Base-by-base conservation (phyloP, 768 basidiomycete species). In the Sarcodon aspratus region DNA sequence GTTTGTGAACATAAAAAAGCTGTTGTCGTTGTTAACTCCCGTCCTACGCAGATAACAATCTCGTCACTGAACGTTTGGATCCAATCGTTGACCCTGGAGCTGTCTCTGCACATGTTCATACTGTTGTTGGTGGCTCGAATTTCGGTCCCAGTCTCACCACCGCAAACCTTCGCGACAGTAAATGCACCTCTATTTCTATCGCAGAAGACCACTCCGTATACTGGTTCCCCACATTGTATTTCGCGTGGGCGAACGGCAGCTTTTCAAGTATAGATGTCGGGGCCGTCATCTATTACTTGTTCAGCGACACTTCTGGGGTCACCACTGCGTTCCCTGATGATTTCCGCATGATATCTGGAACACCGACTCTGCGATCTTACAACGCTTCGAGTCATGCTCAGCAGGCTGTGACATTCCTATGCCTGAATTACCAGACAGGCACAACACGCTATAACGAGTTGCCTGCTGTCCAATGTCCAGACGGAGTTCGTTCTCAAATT, bases 111-210 rank as follows among this genome's bases (percentile, higher is more conserved):
- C 76, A 78, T 63, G 65, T 61, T 37, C 76, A 78, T 57, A 66
- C 49, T 76, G 75, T 75, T 46, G 56, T 74, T 47, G 76, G 76
- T 32, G 75, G 76, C 4, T 75, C 73, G 62, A 75, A 75, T 54
- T 75, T 78, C 59, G 63, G 72, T 37, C 57, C 67, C 51, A 55
- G 56, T 33, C 66, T 66, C 33, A 66, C 63, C 53, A 75, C 75
- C 1, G 63, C 64, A 10, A 52, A 48, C 9, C 64, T 78, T 21
- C 63, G 71, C 36, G 50, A 71, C 49, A 76, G 75, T 54, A 34
- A 50, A 15, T 59, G 58, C 32, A 59, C 59, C 11, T 54, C 55
- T 9, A 47, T 53, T 15, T 52, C 57, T 8, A 48, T 59, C 35
- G 17, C 45, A n/a, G 49, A 59, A 45, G 58, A 59, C 47, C 52